Conservation (phyloP, 495 filamentous ascomycete species). For the Aspergillus leporis region DNA sequence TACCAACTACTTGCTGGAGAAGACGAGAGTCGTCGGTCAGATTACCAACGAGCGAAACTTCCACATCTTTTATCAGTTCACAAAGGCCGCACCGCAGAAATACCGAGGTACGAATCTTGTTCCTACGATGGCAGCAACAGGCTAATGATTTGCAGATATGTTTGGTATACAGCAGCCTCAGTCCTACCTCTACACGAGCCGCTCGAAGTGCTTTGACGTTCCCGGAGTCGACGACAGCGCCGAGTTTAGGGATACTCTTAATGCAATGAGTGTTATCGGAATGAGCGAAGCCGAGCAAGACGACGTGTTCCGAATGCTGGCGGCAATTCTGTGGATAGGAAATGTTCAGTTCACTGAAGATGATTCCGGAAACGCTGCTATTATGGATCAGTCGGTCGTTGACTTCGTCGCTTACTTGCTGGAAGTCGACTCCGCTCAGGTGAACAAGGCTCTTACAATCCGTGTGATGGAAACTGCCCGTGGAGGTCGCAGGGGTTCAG, state of each 20-base stretch:
- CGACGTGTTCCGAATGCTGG: slow-evolving; percentile 94
- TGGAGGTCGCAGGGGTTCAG: slow-evolving; percentile 73
- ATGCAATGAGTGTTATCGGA: slow-evolving; percentile 94
- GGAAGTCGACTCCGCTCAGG: slow-evolving; percentile 76
- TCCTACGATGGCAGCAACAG: neutral
- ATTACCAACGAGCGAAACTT: slow-evolving; percentile 96
- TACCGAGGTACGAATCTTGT: slow-evolving; percentile 60
- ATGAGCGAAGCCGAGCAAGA: slow-evolving; percentile 88
- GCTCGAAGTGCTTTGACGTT: slow-evolving; percentile 91
- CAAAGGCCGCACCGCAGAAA: slow-evolving; percentile 85
- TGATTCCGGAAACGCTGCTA: slow-evolving; percentile 82
- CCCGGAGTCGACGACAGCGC: slow-evolving; percentile 87
- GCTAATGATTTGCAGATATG: slow-evolving; percentile 50
- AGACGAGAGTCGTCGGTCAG: slow-evolving; percentile 92
- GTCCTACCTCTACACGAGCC: slow-evolving; percentile 92
- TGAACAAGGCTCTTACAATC: slow-evolving; percentile 86
- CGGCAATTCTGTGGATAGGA: slow-evolving; percentile 90
- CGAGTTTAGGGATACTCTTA: slow-evolving; percentile 87
- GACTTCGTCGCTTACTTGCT: slow-evolving; percentile 94
- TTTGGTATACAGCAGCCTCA: slow-evolving; percentile 91
- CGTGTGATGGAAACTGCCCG: slow-evolving; percentile 87
- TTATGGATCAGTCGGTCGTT: slow-evolving; percentile 83
- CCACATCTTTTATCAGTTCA: slow-evolving; percentile 99
- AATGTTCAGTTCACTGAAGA: slow-evolving; percentile 89
- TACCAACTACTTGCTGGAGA: slow-evolving; percentile 96